Percentiles rank a stretch among this genome's conserved stretches.
Conservation (phyloP, 176 grass and related monocot species). For the Oryza meyeriana region DNA sequence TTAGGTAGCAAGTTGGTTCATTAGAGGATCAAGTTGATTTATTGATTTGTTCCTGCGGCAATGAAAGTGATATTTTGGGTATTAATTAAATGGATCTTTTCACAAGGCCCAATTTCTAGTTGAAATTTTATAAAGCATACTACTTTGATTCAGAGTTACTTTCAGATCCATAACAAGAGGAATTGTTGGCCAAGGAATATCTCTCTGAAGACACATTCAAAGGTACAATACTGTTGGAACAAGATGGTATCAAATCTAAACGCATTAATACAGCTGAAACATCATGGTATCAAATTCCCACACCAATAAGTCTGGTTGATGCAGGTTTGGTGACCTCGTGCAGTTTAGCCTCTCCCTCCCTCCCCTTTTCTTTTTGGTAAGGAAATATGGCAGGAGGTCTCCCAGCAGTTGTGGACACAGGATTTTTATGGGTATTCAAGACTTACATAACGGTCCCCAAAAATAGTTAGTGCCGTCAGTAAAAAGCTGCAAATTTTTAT, state of each 20-base stretch:
- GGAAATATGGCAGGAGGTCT: neutral
- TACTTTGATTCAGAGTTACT: conserved; percentile 27
- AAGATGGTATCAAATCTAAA: conserved; percentile 30
- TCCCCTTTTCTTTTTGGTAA: neutral
- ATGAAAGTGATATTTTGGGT: neutral
- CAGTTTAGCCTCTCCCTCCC: neutral
- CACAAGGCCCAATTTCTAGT: conserved; percentile 18
- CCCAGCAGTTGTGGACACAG: neutral
- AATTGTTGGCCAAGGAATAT: conserved; percentile 18
- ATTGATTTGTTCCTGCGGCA: neutral
- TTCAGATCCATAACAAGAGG: conserved; percentile 26
- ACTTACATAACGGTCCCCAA: neutral
- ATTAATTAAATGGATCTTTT: conserved; percentile 5
- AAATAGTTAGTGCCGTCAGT: neutral
- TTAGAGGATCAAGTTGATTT: neutral
- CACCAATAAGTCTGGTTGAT: conserved; percentile 19
- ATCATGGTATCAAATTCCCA: conserved; percentile 23
- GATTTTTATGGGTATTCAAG: neutral
- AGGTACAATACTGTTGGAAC: conserved; percentile 31
- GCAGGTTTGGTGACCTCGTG: conserved; percentile 1
- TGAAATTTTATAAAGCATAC: neutral
- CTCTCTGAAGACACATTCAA: conserved; percentile 6
- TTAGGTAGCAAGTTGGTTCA: neutral
- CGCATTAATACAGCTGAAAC: conserved; percentile 38
- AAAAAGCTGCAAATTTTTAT: neutral